Evolutionary conservation across 1,139 yeast species (phyloP).

Genomic region (Zygoascus meyerae): DNA sequence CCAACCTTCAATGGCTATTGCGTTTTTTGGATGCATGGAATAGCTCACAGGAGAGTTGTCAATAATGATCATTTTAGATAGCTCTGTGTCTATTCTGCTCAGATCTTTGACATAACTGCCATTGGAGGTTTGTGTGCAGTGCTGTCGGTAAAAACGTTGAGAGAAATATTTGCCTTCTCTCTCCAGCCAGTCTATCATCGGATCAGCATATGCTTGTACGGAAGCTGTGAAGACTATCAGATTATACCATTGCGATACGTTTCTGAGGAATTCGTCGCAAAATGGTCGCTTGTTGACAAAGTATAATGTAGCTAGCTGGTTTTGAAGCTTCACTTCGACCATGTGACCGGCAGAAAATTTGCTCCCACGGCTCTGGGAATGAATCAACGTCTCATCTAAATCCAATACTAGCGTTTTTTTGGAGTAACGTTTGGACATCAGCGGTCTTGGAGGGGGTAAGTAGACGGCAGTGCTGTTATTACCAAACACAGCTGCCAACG

Average conservation of each 20-base stretch:
- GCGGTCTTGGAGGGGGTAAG: conserved; percentile 19
- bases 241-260: conserved; percentile 82
- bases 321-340: conserved; percentile 74
- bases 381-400: conserved; percentile 89
- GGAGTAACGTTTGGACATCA: conserved; percentile 37
- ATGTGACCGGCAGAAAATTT: conserved; percentile 57
- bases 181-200: conserved; percentile 87
- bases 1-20: conserved; percentile 95
- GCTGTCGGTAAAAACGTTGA: conserved; percentile 67
- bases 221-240: conserved; percentile 90
- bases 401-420: conserved; percentile 74
- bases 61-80: conserved; percentile 68
- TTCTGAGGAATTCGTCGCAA: conserved; percentile 75
- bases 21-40: conserved; percentile 77
- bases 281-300: conserved; percentile 89
- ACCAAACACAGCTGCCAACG: not conserved
- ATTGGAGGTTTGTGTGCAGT: conserved; percentile 60
- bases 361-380: conserved; percentile 70
- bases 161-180: conserved; percentile 46
- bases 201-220: conserved; percentile 93
- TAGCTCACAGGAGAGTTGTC: conserved; percentile 93
- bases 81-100: conserved; percentile 48
- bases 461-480: conserved; percentile 3
- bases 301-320: conserved; percentile 64
- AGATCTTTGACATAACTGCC: conserved; percentile 82